phyloP scores from a whole-genome alignment of 1,139 yeast species.

The Scheffersomyces segobiensis region DNA sequence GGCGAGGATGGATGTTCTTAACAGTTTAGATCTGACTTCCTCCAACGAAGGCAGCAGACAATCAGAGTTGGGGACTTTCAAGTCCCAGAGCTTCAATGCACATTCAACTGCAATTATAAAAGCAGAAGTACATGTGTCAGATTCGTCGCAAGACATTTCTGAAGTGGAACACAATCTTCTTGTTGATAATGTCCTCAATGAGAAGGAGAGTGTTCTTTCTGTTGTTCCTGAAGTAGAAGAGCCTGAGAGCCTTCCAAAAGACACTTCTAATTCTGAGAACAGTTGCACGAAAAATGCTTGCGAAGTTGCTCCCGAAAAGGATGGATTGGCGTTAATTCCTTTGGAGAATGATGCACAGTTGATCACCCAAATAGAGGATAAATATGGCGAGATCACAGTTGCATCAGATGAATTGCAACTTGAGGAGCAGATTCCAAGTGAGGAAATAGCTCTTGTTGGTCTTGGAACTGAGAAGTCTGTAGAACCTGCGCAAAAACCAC shows the following conservation, averaged over 20 bases:
- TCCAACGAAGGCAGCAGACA: not conserved
- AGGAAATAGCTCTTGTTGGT: not conserved
- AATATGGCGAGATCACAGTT: not conserved
- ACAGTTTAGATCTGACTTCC: not conserved
- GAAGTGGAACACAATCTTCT: not conserved
- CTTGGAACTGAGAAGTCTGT: not conserved
- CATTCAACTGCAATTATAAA: slow-evolving; percentile 6
- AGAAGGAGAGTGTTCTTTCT: not conserved
- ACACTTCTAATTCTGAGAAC: not conserved
- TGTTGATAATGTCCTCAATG: not conserved
- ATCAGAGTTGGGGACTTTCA: slow-evolving; percentile 3
- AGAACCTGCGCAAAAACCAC: not conserved
- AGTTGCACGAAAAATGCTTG: not conserved
- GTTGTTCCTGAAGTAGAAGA: not conserved
- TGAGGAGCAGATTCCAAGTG: not conserved
- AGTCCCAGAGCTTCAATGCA: slow-evolving; percentile 5
- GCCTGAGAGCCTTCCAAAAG: not conserved
- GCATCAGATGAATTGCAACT: not conserved
- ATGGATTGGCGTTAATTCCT: not conserved
- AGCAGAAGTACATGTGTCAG: not conserved
- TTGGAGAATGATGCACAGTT: not conserved
- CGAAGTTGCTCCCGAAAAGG: not conserved
- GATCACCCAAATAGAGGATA: not conserved
- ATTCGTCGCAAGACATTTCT: not conserved
- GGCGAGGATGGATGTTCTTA: not conserved